Percentiles rank a stretch among this genome's conserved stretches.
phyloP scores from a whole-genome alignment of 257 asterid genomes.

The Henckelia pumila region DNA sequence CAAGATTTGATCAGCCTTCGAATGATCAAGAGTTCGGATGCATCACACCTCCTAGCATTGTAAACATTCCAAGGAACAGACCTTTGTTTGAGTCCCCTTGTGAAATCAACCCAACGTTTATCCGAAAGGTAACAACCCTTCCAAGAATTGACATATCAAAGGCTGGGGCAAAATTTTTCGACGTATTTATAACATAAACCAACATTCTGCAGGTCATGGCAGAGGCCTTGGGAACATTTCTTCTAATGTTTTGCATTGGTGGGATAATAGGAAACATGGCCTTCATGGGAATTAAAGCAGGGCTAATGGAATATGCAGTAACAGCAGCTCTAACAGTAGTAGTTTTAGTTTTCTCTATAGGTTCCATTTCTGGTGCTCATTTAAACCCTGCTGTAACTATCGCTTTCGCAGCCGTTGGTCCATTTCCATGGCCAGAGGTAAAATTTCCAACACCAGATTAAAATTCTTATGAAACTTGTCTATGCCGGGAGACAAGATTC shows the following conservation, averaged over 20 bases:
- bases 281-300: slow-evolving; percentile 46
- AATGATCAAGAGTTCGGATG: slow-evolving; percentile 34
- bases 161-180: background rate
- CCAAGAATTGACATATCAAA: background rate
- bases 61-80: background rate
- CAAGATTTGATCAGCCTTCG: slow-evolving; percentile 29
- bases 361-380: slow-evolving; percentile 89
- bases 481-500: background rate
- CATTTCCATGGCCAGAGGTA: slow-evolving; percentile 83
- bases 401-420: slow-evolving; percentile 72
- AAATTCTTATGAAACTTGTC: background rate
- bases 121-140: slow-evolving; percentile 35
- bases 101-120: slow-evolving; percentile 26
- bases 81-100: background rate
- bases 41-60: slow-evolving; percentile 9
- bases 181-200: background rate
- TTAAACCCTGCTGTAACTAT: slow-evolving; percentile 81
- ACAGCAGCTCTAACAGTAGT: slow-evolving; percentile 76
- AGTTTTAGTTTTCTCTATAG: slow-evolving; percentile 59
- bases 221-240: slow-evolving; percentile 71
- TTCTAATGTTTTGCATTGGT: slow-evolving; percentile 63
- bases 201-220: slow-evolving; percentile 56
- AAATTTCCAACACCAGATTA: background rate
- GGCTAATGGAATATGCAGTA: slow-evolving; percentile 69
- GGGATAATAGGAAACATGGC: slow-evolving; percentile 69